A percentile compares a stretch with the other conserved stretches of the same genome.
phyloP scores from a whole-genome alignment of 257 asterid species.

The Salvia hispanica region DNA sequence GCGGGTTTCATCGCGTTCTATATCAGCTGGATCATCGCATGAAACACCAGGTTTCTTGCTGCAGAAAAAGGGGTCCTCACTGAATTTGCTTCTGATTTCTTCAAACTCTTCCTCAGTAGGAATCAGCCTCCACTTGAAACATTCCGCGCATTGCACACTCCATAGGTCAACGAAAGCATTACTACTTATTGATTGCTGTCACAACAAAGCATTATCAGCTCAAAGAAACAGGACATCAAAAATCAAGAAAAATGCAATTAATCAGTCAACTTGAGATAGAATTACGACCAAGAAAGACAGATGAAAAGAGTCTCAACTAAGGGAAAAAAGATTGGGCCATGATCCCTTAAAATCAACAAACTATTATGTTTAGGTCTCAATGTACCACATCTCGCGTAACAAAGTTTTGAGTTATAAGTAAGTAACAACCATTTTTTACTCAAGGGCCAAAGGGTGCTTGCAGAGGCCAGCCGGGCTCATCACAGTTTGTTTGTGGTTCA shows the following conservation, averaged over 20 bases:
- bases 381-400: neutral
- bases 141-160: constrained; percentile 50
- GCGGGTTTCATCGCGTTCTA: constrained; percentile 44
- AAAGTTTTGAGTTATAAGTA: neutral
- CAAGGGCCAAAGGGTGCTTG: neutral
- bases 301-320: neutral
- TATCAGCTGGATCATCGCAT: constrained; percentile 53
- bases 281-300: neutral
- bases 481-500: neutral
- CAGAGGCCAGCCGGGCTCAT: neutral
- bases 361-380: neutral
- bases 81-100: constrained; percentile 53
- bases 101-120: constrained; percentile 50
- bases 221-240: neutral
- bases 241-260: neutral
- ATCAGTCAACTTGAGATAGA: neutral
- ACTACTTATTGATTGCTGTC: constrained; percentile 22
- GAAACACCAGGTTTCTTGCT: constrained; percentile 32
- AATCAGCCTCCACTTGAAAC: constrained; percentile 60
- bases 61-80: constrained; percentile 59
- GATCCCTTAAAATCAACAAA: neutral
- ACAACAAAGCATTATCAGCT: neutral
- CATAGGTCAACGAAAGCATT: constrained; percentile 26
- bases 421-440: neutral
- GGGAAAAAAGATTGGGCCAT: neutral